Percentiles rank a stretch among this genome's conserved stretches.
phyloP scores from a whole-genome alignment of 305 asterid species.

The Caryopteris hybrid region DNA sequence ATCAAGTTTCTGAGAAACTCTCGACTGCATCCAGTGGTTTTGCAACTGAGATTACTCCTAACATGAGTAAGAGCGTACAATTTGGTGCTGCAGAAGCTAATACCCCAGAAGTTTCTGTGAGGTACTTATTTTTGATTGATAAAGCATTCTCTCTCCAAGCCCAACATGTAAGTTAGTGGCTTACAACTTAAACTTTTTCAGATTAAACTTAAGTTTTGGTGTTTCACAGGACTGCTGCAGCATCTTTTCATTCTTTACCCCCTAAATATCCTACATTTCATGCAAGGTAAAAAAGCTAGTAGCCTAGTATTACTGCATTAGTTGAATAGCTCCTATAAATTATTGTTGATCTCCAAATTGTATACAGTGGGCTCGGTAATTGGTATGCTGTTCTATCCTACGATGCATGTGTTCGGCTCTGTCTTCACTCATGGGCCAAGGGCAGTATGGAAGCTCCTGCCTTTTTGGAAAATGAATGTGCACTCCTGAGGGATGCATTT shows the following conservation, averaged over 20 bases:
- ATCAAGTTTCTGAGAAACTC: conserved; percentile 39
- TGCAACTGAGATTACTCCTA: conserved; percentile 31
- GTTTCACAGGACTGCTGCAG: conserved; percentile 55
- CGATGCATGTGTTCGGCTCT: conserved; percentile 93
- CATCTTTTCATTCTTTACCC: conserved; percentile 45
- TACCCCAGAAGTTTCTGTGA: conserved; percentile 35
- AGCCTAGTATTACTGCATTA: background rate
- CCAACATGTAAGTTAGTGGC: background rate
- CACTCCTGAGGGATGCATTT: conserved; percentile 72
- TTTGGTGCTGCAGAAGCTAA: conserved; percentile 27
- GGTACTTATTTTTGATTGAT: conserved; percentile 35
- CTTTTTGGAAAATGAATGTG: conserved; percentile 88
- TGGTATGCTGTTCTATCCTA: conserved; percentile 79
- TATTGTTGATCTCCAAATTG: conserved; percentile 17
- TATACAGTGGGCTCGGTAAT: conserved; percentile 74
- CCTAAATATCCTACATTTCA: conserved; percentile 77
- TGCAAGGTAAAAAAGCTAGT: conserved; percentile 59
- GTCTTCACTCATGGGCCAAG: conserved; percentile 88
- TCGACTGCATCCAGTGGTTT: conserved; percentile 27
- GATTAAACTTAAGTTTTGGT: conserved; percentile 14
- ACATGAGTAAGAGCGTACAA: conserved; percentile 18
- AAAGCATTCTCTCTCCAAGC: background rate
- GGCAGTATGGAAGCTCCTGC: conserved; percentile 72
- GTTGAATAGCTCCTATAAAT: background rate
- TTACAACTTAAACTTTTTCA: background rate